phyloP scores from a whole-genome alignment of 441 rosid species.

The Macaranga tanarius region DNA sequence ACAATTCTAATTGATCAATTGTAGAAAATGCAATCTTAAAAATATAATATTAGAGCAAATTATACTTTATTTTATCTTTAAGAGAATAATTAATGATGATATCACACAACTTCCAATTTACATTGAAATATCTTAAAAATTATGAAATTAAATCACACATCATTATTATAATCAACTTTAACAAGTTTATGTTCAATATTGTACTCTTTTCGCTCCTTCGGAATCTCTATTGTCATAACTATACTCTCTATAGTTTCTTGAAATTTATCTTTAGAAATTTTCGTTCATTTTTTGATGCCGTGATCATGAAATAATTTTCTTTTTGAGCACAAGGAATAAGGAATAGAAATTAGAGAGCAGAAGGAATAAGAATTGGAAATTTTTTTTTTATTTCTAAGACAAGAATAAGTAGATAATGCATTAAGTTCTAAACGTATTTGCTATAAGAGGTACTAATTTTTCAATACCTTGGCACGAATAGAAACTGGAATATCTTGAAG shows the following conservation, averaged over 20 bases:
- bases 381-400: too few species aligned
- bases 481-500: constrained; percentile 83
- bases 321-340: background rate
- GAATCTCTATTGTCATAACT: background rate
- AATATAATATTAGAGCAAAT: background rate
- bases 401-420: background rate
- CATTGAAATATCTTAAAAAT: background rate
- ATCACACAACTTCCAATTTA: background rate
- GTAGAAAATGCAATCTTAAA: too few species aligned
- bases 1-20: too few species aligned
- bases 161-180: too few species aligned
- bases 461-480: constrained; percentile 66
- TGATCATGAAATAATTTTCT: background rate
- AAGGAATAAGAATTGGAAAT: too few species aligned
- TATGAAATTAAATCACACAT: background rate
- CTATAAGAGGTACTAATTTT: too few species aligned
- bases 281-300: background rate
- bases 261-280: background rate
- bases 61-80: background rate
- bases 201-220: background rate
- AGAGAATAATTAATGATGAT: background rate
- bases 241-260: background rate
- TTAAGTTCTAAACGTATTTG: background rate
- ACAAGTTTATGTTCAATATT: background rate
- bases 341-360: background rate